Evolutionary conservation across 139 green algal genomes (phyloP).

Genomic region (Tetraselmis striata): DNA sequence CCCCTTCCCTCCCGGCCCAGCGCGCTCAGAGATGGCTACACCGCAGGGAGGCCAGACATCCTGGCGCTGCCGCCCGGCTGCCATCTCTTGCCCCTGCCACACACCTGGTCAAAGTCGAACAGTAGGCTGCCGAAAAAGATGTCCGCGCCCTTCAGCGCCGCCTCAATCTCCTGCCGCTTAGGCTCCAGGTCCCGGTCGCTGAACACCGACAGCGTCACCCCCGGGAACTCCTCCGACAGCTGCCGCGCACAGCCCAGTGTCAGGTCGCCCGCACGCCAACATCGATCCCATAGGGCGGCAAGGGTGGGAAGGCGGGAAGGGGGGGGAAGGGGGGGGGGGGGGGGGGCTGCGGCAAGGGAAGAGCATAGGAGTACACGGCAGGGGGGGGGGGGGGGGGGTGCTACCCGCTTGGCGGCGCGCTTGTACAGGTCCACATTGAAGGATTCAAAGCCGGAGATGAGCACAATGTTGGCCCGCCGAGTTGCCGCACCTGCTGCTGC

Average conservation of each 20-base stretch:
- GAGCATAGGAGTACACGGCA: no score
- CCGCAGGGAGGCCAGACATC: no score
- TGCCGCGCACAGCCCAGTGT: no score
- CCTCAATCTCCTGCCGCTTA: slow-evolving; percentile 52
- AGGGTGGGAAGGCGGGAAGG: no score
- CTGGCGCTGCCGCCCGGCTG: no score
- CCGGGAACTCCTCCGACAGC: slow-evolving; percentile 22
- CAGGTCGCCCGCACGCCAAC: no score
- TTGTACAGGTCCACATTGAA: slow-evolving; percentile 94
- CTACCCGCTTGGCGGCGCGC: slow-evolving; percentile 39
- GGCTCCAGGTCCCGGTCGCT: slow-evolving; percentile 78
- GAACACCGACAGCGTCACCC: slow-evolving; percentile 71
- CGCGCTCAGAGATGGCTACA: no score
- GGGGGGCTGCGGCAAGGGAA: no score
- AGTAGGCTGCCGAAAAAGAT: slow-evolving; percentile 90
- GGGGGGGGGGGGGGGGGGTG: no score
- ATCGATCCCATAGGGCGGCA: no score
- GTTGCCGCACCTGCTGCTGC: not conserved
- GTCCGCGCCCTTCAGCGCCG: slow-evolving; percentile 73
- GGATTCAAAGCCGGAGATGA: slow-evolving; percentile 93
- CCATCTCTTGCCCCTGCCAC: not conserved
- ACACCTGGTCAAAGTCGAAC: slow-evolving; percentile 94
- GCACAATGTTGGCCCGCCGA: slow-evolving; percentile 53
- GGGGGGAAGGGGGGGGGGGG: no score
- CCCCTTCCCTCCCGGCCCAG: no score